These are phyloP conservation scores for Coleophoma crateriformis DNA, from an alignment of 2,329 filamentous ascomycete species.

Conservation along the genomic window DNA sequence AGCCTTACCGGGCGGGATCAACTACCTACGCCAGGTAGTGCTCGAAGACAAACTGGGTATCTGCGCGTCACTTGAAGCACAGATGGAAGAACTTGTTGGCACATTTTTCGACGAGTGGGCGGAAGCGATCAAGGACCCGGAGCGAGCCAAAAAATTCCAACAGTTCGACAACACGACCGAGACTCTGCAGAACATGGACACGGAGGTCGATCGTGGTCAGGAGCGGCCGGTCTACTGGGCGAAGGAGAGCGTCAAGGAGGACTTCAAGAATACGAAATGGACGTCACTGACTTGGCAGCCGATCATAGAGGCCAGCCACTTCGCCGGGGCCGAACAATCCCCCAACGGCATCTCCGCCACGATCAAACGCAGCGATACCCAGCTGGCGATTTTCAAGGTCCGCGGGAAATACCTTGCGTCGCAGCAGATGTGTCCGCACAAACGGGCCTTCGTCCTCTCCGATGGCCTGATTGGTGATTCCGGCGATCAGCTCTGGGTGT, in stretches of 20 bases:
- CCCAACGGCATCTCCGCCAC: slow-evolving; percentile 71
- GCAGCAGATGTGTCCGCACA: slow-evolving; percentile 94
- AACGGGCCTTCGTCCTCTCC: slow-evolving; percentile 81
- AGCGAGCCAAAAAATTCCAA: slow-evolving; percentile 62
- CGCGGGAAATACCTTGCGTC: slow-evolving; percentile 76
- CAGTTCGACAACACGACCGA: slow-evolving; percentile 83
- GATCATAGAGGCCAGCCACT: slow-evolving; percentile 64
- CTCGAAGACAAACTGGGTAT: slow-evolving; percentile 84
- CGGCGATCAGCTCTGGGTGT: slow-evolving; percentile 69
- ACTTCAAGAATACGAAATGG: slow-evolving; percentile 71
- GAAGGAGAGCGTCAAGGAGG: slow-evolving; percentile 56
- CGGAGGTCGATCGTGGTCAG: slow-evolving; percentile 68
- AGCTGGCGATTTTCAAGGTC: slow-evolving; percentile 82
- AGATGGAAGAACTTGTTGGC: slow-evolving; percentile 82
- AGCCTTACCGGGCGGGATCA: slow-evolving; percentile 74
- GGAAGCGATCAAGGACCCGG: slow-evolving; percentile 67
- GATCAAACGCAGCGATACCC: slow-evolving; percentile 82
- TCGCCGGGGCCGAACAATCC: slow-evolving; percentile 55
- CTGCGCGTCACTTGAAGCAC: slow-evolving; percentile 73
- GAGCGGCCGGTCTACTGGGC: slow-evolving; percentile 73
- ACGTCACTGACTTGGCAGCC: slow-evolving; percentile 70
- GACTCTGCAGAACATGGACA: slow-evolving; percentile 62
- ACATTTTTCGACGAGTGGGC: slow-evolving; percentile 92
- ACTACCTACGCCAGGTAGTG: slow-evolving; percentile 76
- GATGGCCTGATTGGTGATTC: slow-evolving; percentile 71